A percentile compares a stretch with the other conserved stretches of the same genome.
Evolutionary conservation across 2,329 filamentous ascomycete genomes (phyloP).

Genomic region (Talaromyces funiculosus): DNA sequence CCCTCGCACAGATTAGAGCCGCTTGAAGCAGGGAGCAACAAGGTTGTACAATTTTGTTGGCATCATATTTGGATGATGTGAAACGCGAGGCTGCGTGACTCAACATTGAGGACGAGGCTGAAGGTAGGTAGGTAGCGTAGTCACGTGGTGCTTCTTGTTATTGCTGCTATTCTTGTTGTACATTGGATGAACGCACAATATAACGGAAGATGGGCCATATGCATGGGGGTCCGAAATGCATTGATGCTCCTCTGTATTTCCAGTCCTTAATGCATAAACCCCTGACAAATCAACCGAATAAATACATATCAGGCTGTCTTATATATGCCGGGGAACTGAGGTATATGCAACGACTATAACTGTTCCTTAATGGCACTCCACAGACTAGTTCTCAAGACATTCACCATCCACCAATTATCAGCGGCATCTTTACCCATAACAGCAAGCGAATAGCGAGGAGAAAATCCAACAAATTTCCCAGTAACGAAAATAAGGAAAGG

Average conservation of each 20-base stretch:
- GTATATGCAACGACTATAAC: neutral
- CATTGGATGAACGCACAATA: neutral
- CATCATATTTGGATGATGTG: neutral
- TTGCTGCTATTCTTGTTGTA: neutral
- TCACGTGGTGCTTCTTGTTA: no score
- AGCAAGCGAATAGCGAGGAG: conserved; percentile 18
- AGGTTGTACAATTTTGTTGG: neutral
- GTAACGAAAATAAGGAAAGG: conserved; percentile 4
- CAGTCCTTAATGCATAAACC: neutral
- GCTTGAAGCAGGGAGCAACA: neutral
- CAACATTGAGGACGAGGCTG: neutral
- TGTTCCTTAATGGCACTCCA: conserved; percentile 21
- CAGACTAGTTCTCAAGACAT: conserved; percentile 16
- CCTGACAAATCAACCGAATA: neutral
- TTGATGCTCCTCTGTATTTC: neutral
- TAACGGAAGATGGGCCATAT: neutral
- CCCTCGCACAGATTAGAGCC: neutral
- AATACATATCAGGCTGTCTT: neutral
- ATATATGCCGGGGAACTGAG: neutral
- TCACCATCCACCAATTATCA: conserved; percentile 30
- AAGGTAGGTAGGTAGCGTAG: neutral
- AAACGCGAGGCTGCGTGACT: neutral
- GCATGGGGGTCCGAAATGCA: neutral
- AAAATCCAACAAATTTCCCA: conserved; percentile 3
- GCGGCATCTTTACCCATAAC: conserved; percentile 28